These are phyloP conservation scores for Leucocoprinus birnbaumii DNA, from an alignment of 768 basidiomycete genomes.

Conservation along the genomic window DNA sequence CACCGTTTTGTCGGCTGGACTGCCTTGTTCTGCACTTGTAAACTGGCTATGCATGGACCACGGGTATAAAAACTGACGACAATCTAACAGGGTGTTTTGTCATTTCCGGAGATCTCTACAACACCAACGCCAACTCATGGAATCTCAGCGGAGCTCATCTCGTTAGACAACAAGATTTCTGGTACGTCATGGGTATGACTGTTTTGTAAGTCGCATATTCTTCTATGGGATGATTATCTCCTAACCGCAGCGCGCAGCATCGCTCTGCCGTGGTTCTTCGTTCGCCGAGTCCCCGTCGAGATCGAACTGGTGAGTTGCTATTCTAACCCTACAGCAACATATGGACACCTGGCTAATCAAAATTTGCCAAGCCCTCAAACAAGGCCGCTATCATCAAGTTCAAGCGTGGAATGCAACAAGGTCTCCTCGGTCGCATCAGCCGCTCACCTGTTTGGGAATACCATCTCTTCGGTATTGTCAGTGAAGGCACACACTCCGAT, in stretches of 20 bases:
- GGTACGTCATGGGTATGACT: constrained; percentile 75
- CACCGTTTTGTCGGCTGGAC: constrained; percentile 81
- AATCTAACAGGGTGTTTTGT: constrained; percentile 54
- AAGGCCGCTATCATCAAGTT: constrained; percentile 81
- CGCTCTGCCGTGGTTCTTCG: constrained; percentile 72
- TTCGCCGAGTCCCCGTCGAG: constrained; percentile 69
- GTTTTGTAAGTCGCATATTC: constrained; percentile 47
- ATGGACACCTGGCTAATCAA: constrained; percentile 12
- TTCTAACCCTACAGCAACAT: not conserved
- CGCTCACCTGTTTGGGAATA: constrained; percentile 77
- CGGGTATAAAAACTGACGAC: not conserved
- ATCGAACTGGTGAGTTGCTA: constrained; percentile 63
- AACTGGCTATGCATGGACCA: constrained; percentile 9
- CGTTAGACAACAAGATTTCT: constrained; percentile 71
- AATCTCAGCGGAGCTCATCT: constrained; percentile 50
- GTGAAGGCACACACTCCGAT: constrained; percentile 70
- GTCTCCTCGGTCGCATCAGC: constrained; percentile 70
- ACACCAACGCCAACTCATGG: constrained; percentile 54
- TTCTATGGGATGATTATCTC: constrained; percentile 9
- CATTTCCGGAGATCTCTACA: constrained; percentile 62
- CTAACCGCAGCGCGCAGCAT: constrained; percentile 40
- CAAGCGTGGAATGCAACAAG: constrained; percentile 82
- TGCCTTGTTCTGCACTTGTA: constrained; percentile 49
- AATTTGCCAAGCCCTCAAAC: constrained; percentile 55
- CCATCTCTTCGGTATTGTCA: constrained; percentile 79